phyloP scores from a whole-genome alignment of 805 yeast genomes.

The Candida anglica region DNA sequence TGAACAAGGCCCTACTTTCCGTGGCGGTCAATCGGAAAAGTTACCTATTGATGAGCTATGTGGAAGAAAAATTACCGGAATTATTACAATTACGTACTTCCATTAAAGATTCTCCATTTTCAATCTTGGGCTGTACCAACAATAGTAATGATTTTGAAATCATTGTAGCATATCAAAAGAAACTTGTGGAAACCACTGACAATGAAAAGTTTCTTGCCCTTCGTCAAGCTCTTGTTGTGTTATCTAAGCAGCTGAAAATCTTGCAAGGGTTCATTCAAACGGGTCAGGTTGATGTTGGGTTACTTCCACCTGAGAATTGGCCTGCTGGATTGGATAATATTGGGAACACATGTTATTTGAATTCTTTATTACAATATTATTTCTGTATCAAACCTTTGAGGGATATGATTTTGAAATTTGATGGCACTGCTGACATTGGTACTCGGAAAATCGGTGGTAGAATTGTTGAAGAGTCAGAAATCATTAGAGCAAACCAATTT shows the following conservation, averaged over 20 bases:
- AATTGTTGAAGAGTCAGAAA: conserved; percentile 71
- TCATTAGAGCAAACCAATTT: conserved; percentile 78
- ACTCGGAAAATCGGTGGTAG: conserved; percentile 85
- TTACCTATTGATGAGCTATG: conserved; percentile 50
- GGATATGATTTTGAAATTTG: conserved; percentile 56
- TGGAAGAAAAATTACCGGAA: conserved; percentile 42
- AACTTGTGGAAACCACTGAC: conserved; percentile 22
- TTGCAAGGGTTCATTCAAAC: conserved; percentile 53
- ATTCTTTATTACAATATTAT: conserved; percentile 86
- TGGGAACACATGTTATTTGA: conserved; percentile 93
- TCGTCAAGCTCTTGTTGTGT: conserved; percentile 60
- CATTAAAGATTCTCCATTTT: neutral
- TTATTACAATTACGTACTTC: conserved; percentile 5
- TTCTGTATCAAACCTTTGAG: conserved; percentile 83
- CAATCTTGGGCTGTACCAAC: conserved; percentile 42
- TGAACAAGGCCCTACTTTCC: conserved; percentile 56
- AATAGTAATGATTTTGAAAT: conserved; percentile 56
- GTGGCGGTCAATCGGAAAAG: conserved; percentile 59
- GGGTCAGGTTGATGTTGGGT: conserved; percentile 59
- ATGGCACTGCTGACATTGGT: conserved; percentile 28
- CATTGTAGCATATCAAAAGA: conserved; percentile 49
- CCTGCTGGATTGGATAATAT: conserved; percentile 93
- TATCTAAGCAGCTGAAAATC: conserved; percentile 49
- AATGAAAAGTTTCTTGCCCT: conserved; percentile 53
- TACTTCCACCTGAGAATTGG: conserved; percentile 61